Percentiles rank a stretch among this genome's conserved stretches.
Evolutionary conservation across 2,329 filamentous ascomycete genomes (phyloP).

Genomic region (Fusarium coffeatum): DNA sequence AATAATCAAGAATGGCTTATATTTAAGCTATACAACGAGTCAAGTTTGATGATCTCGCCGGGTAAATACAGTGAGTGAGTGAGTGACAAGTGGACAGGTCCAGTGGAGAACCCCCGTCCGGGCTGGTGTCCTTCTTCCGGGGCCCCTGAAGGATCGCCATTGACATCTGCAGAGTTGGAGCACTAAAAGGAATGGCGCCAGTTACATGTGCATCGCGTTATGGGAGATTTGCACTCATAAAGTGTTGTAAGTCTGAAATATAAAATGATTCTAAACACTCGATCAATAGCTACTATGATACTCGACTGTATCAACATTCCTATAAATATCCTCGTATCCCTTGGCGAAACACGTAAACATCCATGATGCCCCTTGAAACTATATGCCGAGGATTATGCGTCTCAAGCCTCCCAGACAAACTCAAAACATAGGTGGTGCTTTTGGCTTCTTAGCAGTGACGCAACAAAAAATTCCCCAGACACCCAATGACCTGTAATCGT

Average conservation of each 20-base stretch:
- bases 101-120: neutral
- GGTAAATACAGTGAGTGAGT: constrained; percentile 2
- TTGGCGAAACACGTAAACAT: constrained; percentile 15
- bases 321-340: constrained; percentile 1
- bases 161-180: constrained; percentile 34
- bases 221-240: neutral
- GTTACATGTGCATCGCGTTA: constrained; percentile 1
- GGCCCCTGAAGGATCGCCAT: constrained; percentile 38
- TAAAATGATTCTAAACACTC: neutral
- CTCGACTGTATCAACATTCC: neutral
- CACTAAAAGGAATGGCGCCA: constrained; percentile 36
- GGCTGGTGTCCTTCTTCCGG: constrained; percentile 1
- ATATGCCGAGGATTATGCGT: constrained; percentile 47
- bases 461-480: constrained; percentile 28
- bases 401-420: constrained; percentile 26
- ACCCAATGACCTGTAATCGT: constrained; percentile 34
- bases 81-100: neutral
- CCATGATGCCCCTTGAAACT: constrained; percentile 26
- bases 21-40: neutral
- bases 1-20: fast-evolving
- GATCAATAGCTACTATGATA: too few relatives aligned
- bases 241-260: neutral
- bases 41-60: neutral
- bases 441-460: constrained; percentile 39
- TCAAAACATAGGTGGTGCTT: constrained; percentile 37